Conservation (phyloP, 495 filamentous ascomycete genomes). For the Xanthoparmelia taractica region DNA sequence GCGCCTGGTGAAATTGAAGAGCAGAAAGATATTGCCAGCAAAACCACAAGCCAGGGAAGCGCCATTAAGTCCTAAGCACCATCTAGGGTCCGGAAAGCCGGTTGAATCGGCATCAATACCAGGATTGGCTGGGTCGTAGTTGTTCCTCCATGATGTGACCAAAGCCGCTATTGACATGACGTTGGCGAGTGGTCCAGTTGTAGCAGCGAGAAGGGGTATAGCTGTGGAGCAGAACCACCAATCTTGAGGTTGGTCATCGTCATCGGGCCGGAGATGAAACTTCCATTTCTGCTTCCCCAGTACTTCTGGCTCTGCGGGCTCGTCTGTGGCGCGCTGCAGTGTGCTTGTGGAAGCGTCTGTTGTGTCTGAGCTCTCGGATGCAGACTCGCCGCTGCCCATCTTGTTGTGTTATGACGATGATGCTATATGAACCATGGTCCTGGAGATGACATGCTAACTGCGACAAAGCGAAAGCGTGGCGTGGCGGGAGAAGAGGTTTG, state of each 20-base stretch:
- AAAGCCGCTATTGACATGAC: constrained; percentile 69
- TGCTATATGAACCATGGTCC: constrained; percentile 2
- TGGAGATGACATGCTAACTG: neutral
- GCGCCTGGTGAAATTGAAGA: constrained; percentile 75
- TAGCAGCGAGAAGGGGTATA: constrained; percentile 65
- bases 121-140: constrained; percentile 29
- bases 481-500: neutral
- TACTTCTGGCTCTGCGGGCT: neutral
- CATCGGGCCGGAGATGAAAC: constrained; percentile 39
- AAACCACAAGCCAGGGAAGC: constrained; percentile 59
- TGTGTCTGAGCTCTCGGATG: constrained; percentile 1
- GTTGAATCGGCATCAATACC: constrained; percentile 37
- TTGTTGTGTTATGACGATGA: neutral
- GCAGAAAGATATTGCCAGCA: constrained; percentile 61
- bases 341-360: constrained; percentile 4
- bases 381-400: neutral
- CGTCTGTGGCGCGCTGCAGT: neutral
- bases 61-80: constrained; percentile 55
- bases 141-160: constrained; percentile 56
- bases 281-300: constrained; percentile 17
- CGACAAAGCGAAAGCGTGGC: neutral
- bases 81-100: constrained; percentile 44
- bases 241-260: constrained; percentile 45
- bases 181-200: constrained; percentile 65
- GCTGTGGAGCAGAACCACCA: constrained; percentile 79